phyloP scores from a whole-genome alignment of 371 early-diverging fungal genomes.

The Batkoa obscura region DNA sequence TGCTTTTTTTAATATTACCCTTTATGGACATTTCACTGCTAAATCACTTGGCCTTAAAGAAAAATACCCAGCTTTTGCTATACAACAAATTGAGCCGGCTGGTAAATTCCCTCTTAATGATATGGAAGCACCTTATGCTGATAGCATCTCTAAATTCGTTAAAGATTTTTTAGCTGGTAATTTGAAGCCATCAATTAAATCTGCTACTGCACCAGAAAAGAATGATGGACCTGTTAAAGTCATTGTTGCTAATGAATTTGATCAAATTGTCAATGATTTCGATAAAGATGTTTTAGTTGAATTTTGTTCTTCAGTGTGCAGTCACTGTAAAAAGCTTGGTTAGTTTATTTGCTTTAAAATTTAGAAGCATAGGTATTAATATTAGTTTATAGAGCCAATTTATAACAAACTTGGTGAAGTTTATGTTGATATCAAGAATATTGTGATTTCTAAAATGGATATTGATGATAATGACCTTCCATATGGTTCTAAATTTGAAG shows the following conservation, averaged over 20 bases:
- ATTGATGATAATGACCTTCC: conserved; percentile 90
- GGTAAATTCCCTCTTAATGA: conserved; percentile 70
- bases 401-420: conserved; percentile 15
- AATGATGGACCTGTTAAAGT: conserved; percentile 79
- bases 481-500: conserved; percentile 32
- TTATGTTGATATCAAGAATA: conserved; percentile 16
- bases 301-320: conserved; percentile 30
- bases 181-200: conserved; percentile 59
- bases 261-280: conserved; percentile 59
- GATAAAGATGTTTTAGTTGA: conserved; percentile 84
- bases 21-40: conserved; percentile 81
- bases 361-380: too few relatives aligned
- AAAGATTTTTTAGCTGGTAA: conserved; percentile 43
- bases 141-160: conserved; percentile 36
- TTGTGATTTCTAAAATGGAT: conserved; percentile 88
- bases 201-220: conserved; percentile 57
- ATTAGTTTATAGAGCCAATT: conserved; percentile 14
- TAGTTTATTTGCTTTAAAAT: too few relatives aligned
- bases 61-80: conserved; percentile 80
- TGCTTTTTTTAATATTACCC: conserved; percentile 69
- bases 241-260: conserved; percentile 64
- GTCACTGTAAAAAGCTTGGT: conserved; percentile 15
- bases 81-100: conserved; percentile 47
- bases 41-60: conserved; percentile 61
- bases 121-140: conserved; percentile 29